Base-by-base conservation (phyloP, 2,329 filamentous ascomycete genomes). In the Fusarium xylarioides region DNA sequence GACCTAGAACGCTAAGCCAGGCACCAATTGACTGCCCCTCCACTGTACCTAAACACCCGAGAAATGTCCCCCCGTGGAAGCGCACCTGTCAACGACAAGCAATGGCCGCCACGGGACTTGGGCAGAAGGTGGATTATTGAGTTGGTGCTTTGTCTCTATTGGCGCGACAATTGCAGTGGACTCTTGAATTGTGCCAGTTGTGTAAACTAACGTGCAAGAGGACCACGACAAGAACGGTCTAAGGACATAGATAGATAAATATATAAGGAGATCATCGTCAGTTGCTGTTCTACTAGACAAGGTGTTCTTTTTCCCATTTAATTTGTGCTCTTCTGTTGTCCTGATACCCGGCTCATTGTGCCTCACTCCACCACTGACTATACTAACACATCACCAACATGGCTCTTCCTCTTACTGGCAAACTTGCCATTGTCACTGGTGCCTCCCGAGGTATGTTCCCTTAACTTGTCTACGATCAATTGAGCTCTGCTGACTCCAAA, bases 361-460 rank as follows among this genome's bases (percentile, higher is more conserved):
- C 11, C 30, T 53, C 44, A 21, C 30, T 44, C 47, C 38, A 60
- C 38, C 34, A 52, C 44, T 10, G n/a, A 57, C 37, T 32, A 42
- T 14, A 57, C 53, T 23, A 42, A 55, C 58, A 32, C 26, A 69
- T 53, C 61, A 42, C 28, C 16, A 59, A 53, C 67, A 85, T 85
- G 82, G 71, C 82, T 73, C 82, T 74, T 38, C 78, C 82, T 54
- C 84, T 92, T n/a, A 90, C 93, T 79, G 92, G 92, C 75, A 95
- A 95, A 81, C 86, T 95, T 57, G 93, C 89, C 59, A 91, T 97
- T 74, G 86, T 96, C 52, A 96, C 94, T 3, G 94, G 94, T 63
- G 92, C 91, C 67, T 94, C 93, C 65, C 85, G 94, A 85, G 93
- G 93, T 93, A 85, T 70, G 35, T 16, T 19, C 11, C 4, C 76